These are phyloP conservation scores for Rhynchospora tenuis DNA, from an alignment of 176 grass and related monocot species.

Conservation along the genomic window DNA sequence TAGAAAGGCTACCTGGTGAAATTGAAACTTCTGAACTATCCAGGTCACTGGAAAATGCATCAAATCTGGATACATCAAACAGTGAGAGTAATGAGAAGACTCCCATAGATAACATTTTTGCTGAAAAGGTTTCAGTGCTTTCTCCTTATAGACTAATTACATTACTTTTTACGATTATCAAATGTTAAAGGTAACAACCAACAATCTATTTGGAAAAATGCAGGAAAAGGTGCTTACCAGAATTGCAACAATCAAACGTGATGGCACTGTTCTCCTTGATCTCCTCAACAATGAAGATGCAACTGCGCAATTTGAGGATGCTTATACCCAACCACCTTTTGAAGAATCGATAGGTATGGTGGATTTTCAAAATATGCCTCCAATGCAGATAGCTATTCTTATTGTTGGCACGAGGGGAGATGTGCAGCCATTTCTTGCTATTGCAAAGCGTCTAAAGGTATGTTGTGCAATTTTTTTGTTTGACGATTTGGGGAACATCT, in stretches of 20 bases:
- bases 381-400: constrained; percentile 93
- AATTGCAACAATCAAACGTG: constrained; percentile 73
- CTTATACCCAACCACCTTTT: constrained; percentile 29
- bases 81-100: constrained; percentile 22
- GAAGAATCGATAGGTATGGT: constrained; percentile 49
- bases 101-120: constrained; percentile 56
- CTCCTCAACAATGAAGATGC: constrained; percentile 50
- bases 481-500: neutral
- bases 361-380: constrained; percentile 59
- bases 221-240: constrained; percentile 59
- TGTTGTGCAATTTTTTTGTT: constrained; percentile 8
- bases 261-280: constrained; percentile 90
- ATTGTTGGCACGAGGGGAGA: constrained; percentile 98
- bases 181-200: neutral
- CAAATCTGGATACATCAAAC: constrained; percentile 59
- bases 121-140: constrained; percentile 48
- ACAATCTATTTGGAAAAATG: constrained; percentile 4
- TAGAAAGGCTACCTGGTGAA: neutral
- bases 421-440: constrained; percentile 98
- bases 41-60: neutral
- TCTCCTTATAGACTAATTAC: neutral
- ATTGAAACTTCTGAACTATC: neutral
- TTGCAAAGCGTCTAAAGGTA: constrained; percentile 95
- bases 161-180: neutral
- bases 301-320: constrained; percentile 40